Evolutionary conservation across 163 green algal genomes (phyloP).

Genomic region (Chlorella variabilis): DNA sequence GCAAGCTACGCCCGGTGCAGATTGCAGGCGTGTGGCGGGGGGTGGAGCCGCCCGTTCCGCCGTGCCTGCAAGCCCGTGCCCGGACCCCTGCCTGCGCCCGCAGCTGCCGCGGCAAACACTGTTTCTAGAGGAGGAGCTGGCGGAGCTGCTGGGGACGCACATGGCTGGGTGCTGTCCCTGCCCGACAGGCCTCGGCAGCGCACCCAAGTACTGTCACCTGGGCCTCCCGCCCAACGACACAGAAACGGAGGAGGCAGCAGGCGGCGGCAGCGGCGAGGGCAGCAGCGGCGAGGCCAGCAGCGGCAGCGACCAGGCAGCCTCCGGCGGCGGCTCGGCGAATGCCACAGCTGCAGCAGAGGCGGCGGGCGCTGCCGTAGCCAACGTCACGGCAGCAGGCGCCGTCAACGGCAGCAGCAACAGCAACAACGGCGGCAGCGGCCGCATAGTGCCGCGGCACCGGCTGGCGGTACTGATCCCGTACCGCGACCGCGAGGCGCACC

Average conservation of each 20-base stretch:
- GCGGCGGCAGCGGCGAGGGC: neutral
- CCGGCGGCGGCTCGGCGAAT: neutral
- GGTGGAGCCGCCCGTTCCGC: too few species aligned
- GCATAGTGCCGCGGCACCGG: slow-evolving; percentile 5
- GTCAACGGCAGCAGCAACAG: slow-evolving; percentile 12
- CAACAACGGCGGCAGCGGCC: neutral
- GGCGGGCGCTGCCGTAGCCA: neutral
- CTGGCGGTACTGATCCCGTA: slow-evolving; percentile 46
- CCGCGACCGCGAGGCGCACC: slow-evolving; percentile 30
- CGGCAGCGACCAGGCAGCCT: too few species aligned
- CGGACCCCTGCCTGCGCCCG: neutral
- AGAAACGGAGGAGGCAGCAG: neutral
- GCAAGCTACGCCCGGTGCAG: neutral
- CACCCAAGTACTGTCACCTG: slow-evolving; percentile 13
- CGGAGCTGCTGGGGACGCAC: neutral
- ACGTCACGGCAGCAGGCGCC: neutral
- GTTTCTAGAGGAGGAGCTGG: slow-evolving; percentile 26
- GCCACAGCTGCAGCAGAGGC: neutral
- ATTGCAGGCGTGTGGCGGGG: neutral
- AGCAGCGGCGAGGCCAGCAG: neutral
- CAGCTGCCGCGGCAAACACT: slow-evolving; percentile 12
- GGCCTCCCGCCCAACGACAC: slow-evolving; percentile 17
- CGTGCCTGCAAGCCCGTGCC: too few species aligned
- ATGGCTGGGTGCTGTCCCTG: neutral
- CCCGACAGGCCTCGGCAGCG: neutral